Evolutionary conservation across 2,329 filamentous ascomycete species (phyloP).

Genomic region (Orbilia quercus): DNA sequence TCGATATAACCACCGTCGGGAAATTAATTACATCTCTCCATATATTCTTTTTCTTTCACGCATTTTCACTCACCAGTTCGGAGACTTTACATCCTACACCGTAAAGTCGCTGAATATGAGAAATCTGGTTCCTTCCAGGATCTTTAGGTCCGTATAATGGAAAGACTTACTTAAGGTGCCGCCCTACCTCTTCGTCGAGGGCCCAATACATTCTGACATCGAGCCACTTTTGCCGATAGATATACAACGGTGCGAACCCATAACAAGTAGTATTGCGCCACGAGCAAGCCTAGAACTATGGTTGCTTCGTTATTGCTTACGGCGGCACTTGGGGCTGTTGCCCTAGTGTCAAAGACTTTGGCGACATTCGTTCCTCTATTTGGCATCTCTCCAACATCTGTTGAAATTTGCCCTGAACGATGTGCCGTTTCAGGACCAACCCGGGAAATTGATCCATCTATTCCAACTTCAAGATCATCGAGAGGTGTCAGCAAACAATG

Average conservation of each 20-base stretch:
- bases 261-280: not conserved
- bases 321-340: constrained; percentile 12
- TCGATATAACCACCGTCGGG: constrained; percentile 1
- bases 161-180: not conserved
- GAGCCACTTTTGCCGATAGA: constrained; percentile 1
- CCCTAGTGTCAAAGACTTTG: constrained; percentile 5
- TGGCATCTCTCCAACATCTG: not conserved
- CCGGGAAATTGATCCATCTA: constrained; percentile 57
- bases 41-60: constrained; percentile 2
- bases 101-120: constrained; percentile 10
- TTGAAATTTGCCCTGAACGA: constrained; percentile 57
- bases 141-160: not conserved
- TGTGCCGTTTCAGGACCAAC: constrained; percentile 57
- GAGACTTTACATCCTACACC: constrained; percentile 3
- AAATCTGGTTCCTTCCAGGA: not conserved
- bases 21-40: not conserved
- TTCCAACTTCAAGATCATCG: constrained; percentile 59
- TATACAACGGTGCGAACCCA: not conserved
- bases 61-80: not conserved
- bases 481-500: constrained; percentile 60
- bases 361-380: constrained; percentile 18
- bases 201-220: constrained; percentile 2
- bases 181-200: not conserved
- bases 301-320: constrained; percentile 11
- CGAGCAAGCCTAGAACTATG: constrained; percentile 7